Base-by-base conservation (phyloP, 345 rosid genomes). In the Hibiscus tridactylites region DNA sequence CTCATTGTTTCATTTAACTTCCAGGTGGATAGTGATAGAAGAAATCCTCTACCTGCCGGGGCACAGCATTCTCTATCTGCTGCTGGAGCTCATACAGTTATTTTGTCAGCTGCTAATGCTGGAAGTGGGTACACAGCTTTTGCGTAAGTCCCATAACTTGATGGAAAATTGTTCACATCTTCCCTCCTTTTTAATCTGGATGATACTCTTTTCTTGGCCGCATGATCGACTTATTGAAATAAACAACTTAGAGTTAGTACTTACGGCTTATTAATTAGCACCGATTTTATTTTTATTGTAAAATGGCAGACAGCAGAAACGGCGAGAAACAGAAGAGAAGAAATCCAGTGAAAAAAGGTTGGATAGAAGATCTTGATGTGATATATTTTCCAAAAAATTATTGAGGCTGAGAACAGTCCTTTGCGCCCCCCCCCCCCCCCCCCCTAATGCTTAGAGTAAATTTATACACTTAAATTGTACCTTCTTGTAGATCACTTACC, bases 71-170 rank as follows among this genome's bases (percentile, higher is more conserved):
- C 91, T 13, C 6, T 88, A 35, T 77, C 91, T 33, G 66, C 90
- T 10, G 81, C 70, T 56, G 88, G 87, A 44, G 79, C 94, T 73
- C 96, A n/a, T 61, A 3, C 85, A 8, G 81, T 89, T 50, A 61
- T 80, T 64, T 60, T 86, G 21, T 88, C 99, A 26, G 85, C 93
- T 74, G 78, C 91, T 58, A 91, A 83, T 84, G 89, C 85, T 78
- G 93, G 97, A 54, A 71, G 90, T 61, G 97, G 99, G 80, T 92
- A 90, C 84, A 79, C 96, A 47, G 96, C 92, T 62, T 95, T 88
- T 26, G 97, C 86, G 93, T 91, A 84, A 89, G 97, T 79, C 61
- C 61, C 9, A 37, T 60, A 10, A 39, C 19, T 35, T 13, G 21
- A 17, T 19, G 29, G 21, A n/a, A 46, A 10, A 29, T 68, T 67